Base-by-base conservation (phyloP, 2,329 filamentous ascomycete species). In the Aspergillus fischeri region DNA sequence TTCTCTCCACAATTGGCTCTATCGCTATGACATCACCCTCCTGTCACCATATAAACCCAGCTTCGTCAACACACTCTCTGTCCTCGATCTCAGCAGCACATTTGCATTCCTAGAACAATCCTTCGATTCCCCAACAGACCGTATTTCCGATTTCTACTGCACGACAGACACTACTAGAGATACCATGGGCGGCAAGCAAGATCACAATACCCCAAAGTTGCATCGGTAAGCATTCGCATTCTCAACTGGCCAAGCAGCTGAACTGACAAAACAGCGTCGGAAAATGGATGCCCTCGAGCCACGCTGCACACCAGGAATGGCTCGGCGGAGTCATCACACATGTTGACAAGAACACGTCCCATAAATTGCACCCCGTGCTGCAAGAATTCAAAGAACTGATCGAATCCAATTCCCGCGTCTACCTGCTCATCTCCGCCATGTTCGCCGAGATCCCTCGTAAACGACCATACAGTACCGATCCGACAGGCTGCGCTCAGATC, bases 371-470 rank as follows among this genome's bases (percentile, higher is more conserved):
- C 11, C 86, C 86, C 0, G 85, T 85, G 0, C 71, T 90, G 0
- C 65, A 80, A 60, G 87, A 89, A 61, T 89, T 91, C 75, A 79
- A 85, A 66, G 70, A 82, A 1, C 74, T 90, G 25, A 90, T 91
- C 60, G 87, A 90, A 69, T 70, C 71, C 28, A 85, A 85, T 61
- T 75, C 86, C 1, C 80, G 85, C 24, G 75, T 90, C 27, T 86
- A 84, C 75, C 86, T 90, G 80, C 83, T 86, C 69, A 84, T 89
- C 66, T 76, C 77, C 25, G 77, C 81, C 60, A 90, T 90, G 88
- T 90, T 88, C 72, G 77, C 83, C 29, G 84, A 90, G 72, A 77
- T 90, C 21, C 87, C 87, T 0, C 67, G 70, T 32, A 85, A 84
- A 70, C 74, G 79, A 20, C 82, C 83, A 0, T 90, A 90, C 72